phyloP scores from a whole-genome alignment of 306 rosid genomes.

The Rosa rugosa region DNA sequence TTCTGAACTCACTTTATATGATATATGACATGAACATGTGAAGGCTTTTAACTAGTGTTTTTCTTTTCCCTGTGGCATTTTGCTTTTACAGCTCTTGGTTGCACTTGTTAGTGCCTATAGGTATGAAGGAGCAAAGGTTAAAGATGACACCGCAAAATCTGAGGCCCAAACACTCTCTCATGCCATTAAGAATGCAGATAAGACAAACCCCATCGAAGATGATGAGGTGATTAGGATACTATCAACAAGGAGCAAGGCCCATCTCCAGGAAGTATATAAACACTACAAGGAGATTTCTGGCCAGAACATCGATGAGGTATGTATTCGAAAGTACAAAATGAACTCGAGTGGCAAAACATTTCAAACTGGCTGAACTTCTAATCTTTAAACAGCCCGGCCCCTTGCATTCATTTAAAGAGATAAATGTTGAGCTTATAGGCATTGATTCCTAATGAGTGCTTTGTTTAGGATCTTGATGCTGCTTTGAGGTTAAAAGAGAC shows the following conservation, averaged over 20 bases:
- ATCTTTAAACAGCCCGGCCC: not conserved
- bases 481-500: constrained; percentile 59
- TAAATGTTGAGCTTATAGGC: not conserved
- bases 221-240: constrained; percentile 73
- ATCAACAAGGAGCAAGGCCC: constrained; percentile 79
- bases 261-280: constrained; percentile 54
- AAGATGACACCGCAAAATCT: constrained; percentile 57
- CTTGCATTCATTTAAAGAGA: not conserved
- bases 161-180: constrained; percentile 57
- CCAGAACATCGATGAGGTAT: constrained; percentile 76
- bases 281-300: constrained; percentile 65
- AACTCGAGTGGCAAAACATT: not conserved
- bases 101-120: constrained; percentile 87
- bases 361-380: not conserved
- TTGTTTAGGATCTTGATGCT: constrained; percentile 57
- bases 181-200: constrained; percentile 51
- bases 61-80: not conserved
- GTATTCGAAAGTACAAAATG: constrained; percentile 15
- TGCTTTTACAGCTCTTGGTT: constrained; percentile 65
- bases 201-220: constrained; percentile 48
- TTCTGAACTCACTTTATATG: not conserved
- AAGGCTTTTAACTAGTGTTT: not conserved
- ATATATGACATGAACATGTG: not conserved
- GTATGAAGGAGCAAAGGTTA: constrained; percentile 79
- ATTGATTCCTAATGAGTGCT: not conserved